A percentile compares a stretch with the other conserved stretches of the same genome.
These are phyloP conservation scores for Yamadazyma trypodendri DNA, from an alignment of 1,139 yeast species.

Conservation along the genomic window DNA sequence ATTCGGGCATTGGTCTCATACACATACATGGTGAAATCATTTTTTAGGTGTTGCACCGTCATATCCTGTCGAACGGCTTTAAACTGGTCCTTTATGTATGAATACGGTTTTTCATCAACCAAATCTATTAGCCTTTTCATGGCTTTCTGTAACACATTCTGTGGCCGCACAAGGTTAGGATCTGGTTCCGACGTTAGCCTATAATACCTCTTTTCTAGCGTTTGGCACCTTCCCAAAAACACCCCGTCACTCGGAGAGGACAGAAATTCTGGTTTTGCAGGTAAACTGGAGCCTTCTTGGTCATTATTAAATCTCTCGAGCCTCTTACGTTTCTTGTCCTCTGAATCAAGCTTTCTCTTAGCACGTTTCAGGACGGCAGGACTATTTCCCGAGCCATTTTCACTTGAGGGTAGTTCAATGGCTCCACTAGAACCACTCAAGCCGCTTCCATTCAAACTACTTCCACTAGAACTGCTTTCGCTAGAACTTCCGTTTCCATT, in stretches of 20 bases:
- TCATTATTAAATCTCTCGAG: constrained; percentile 46
- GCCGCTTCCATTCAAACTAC: no score
- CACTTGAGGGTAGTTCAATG: no score
- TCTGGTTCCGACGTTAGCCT: constrained; percentile 91
- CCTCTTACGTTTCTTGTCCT: constrained; percentile 43
- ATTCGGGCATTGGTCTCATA: constrained; percentile 86
- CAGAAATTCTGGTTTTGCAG: constrained; percentile 7
- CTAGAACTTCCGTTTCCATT: no score
- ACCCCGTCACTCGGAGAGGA: constrained; percentile 11
- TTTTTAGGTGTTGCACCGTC: constrained; percentile 86
- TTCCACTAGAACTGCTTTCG: no score
- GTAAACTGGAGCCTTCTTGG: constrained; percentile 6
- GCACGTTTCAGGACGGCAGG: background rate
- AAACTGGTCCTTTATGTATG: constrained; percentile 83
- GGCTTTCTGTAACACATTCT: constrained; percentile 57
- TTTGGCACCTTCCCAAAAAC: constrained; percentile 65
- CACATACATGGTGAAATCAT: constrained; percentile 72
- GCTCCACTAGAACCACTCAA: background rate
- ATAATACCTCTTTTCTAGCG: constrained; percentile 73
- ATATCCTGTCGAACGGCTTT: constrained; percentile 91
- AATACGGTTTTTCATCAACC: constrained; percentile 50
- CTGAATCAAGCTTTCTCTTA: constrained; percentile 23
- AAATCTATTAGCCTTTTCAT: constrained; percentile 54
- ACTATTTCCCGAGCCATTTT: no score
- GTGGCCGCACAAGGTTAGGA: constrained; percentile 80